Evolutionary conservation across 805 yeast genomes (phyloP).

Genomic region (Cephaloascus fragrans): DNA sequence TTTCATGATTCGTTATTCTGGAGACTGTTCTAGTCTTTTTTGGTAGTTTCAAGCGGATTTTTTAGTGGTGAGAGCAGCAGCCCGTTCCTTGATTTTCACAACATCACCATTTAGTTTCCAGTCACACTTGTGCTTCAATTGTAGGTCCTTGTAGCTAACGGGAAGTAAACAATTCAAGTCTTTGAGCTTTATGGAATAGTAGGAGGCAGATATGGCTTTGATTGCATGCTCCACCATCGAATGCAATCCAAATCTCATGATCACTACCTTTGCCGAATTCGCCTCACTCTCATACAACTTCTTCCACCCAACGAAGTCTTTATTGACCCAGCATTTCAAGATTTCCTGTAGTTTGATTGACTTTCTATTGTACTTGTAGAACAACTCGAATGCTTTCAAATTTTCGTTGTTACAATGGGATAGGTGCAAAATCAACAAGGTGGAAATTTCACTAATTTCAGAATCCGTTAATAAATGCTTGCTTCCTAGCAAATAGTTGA

Average conservation of each 20-base stretch:
- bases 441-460: slow-evolving; percentile 30
- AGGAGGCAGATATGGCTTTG: slow-evolving; percentile 13
- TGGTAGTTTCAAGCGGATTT: neutral
- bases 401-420: slow-evolving; percentile 27
- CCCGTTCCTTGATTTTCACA: slow-evolving; percentile 5
- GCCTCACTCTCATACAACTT: slow-evolving; percentile 19
- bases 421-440: slow-evolving; percentile 34
- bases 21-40: neutral
- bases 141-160: slow-evolving; percentile 13
- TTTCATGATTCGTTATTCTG: neutral
- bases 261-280: slow-evolving; percentile 19
- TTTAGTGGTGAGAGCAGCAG: slow-evolving; percentile 15
- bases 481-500: slow-evolving; percentile 27
- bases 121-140: slow-evolving; percentile 8
- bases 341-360: slow-evolving; percentile 8
- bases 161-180: slow-evolving; percentile 21
- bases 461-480: slow-evolving; percentile 11
- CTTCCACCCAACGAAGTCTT: slow-evolving; percentile 21
- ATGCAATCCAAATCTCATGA: slow-evolving; percentile 32
- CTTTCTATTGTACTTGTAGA: slow-evolving; percentile 14
- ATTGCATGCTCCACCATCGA: slow-evolving; percentile 22
- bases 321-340: slow-evolving; percentile 16
- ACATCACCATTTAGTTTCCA: slow-evolving; percentile 22
- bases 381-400: slow-evolving; percentile 19
- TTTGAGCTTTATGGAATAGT: slow-evolving; percentile 23